Evolutionary conservation across 305 asterid genomes (phyloP).

Genomic region (Fraxinus xanthoxyloides): DNA sequence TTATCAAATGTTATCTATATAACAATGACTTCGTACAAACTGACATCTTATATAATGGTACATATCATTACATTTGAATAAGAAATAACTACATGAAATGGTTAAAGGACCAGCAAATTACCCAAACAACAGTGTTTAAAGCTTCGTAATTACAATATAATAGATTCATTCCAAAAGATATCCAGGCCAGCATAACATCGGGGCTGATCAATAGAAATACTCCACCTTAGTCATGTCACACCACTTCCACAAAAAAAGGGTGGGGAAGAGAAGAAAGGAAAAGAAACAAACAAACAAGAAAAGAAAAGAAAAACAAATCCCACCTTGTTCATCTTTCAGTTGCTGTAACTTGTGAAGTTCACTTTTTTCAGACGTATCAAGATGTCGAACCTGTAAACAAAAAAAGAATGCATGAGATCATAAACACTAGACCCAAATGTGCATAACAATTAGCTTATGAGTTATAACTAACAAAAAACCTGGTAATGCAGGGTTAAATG

Average conservation of each 20-base stretch:
- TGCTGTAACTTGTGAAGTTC: conserved; percentile 96
- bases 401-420: conserved; percentile 10
- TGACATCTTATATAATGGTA: neutral
- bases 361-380: conserved; percentile 96
- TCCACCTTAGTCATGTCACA: neutral
- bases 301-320: neutral
- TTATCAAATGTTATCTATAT: neutral
- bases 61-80: neutral
- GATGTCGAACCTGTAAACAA: conserved; percentile 78
- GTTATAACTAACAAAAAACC: conserved; percentile 39
- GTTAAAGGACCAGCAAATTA: neutral
- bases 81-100: neutral
- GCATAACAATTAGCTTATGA: conserved; percentile 3
- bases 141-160: neutral
- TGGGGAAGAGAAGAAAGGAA: neutral
- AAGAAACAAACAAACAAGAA: neutral
- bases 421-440: neutral
- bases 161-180: neutral
- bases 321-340: conserved; percentile 95
- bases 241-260: neutral
- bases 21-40: neutral
- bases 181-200: neutral
- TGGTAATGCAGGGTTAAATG: conserved; percentile 96
- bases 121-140: neutral
- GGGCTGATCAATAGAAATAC: neutral